Percentiles rank a stretch among this genome's conserved stretches.
Conservation (phyloP, 2,329 filamentous ascomycete species). For the Thielaviopsis populi region DNA sequence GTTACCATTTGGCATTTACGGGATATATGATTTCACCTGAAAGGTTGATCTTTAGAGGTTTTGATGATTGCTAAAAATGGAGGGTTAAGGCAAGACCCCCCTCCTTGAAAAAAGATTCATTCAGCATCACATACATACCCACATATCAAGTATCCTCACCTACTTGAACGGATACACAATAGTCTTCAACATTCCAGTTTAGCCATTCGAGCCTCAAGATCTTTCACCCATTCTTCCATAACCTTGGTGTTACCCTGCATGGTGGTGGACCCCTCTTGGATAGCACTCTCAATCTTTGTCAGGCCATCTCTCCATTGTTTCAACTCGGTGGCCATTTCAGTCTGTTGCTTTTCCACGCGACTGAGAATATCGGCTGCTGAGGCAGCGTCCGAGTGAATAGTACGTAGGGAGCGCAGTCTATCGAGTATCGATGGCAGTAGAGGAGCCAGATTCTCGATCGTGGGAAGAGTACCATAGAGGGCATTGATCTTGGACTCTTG, state of each 20-base stretch:
- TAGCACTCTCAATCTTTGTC: conserved; percentile 59
- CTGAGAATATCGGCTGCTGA: conserved; percentile 64
- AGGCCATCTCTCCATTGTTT: conserved; percentile 73
- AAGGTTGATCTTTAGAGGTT: no score
- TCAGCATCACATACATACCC: not conserved
- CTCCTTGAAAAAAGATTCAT: not conserved
- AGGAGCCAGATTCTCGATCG: conserved; percentile 73
- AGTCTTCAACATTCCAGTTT: conserved; percentile 23
- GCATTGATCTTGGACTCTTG: conserved; percentile 80
- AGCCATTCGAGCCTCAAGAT: conserved; percentile 62
- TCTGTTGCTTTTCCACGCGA: conserved; percentile 62
- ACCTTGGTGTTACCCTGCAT: conserved; percentile 68
- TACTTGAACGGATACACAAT: not conserved
- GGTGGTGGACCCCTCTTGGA: conserved; percentile 52
- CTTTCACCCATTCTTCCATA: conserved; percentile 82
- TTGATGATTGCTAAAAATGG: no score
- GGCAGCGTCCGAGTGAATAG: conserved; percentile 76
- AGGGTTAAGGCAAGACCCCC: not conserved
- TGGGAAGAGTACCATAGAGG: conserved; percentile 74
- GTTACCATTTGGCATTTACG: no score
- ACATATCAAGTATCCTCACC: not conserved
- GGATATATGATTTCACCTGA: no score
- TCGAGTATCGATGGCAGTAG: conserved; percentile 75
- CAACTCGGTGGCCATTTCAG: conserved; percentile 69
- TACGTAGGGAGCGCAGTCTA: conserved; percentile 64